A percentile compares a stretch with the other conserved stretches of the same genome.
Evolutionary conservation across 148 eudicot species (phyloP).

Genomic region (Talinum fruticosum): DNA sequence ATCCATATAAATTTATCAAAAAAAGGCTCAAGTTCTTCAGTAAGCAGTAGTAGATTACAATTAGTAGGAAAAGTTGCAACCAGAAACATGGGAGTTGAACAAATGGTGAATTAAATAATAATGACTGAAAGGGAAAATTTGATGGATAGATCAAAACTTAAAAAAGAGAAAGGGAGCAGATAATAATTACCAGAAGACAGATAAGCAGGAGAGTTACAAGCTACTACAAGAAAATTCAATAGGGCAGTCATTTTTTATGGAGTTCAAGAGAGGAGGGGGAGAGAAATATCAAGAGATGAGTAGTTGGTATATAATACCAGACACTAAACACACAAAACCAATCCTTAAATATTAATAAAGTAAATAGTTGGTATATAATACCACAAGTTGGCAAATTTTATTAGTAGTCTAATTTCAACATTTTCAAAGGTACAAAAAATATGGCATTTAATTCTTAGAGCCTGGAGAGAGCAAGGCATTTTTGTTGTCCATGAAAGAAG

Average conservation of each 20-base stretch:
- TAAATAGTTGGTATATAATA: no score
- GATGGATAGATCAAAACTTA: background rate
- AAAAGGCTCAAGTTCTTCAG: no score
- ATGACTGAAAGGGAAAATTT: background rate
- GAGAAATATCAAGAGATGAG: background rate
- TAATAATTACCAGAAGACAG: slow-evolving; percentile 39
- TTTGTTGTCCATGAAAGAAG: no score
- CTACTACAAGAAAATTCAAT: slow-evolving; percentile 38
- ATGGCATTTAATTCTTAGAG: no score
- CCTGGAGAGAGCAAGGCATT: no score
- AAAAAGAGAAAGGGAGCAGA: background rate
- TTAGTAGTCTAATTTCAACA: no score
- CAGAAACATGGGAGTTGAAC: background rate
- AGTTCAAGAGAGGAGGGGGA: background rate
- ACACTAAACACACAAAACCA: no score
- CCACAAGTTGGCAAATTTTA: no score
- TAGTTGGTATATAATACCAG: no score
- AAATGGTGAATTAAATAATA: background rate
- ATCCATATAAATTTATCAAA: no score
- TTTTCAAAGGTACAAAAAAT: no score
- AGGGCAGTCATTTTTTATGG: slow-evolving; percentile 32
- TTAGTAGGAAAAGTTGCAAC: background rate
- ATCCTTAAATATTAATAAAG: no score
- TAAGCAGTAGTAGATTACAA: slow-evolving; percentile 16
- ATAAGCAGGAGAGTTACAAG: slow-evolving; percentile 30